Evolutionary conservation across 169 alveolate genomes (phyloP).

Genomic region (Plasmodium sp.): DNA sequence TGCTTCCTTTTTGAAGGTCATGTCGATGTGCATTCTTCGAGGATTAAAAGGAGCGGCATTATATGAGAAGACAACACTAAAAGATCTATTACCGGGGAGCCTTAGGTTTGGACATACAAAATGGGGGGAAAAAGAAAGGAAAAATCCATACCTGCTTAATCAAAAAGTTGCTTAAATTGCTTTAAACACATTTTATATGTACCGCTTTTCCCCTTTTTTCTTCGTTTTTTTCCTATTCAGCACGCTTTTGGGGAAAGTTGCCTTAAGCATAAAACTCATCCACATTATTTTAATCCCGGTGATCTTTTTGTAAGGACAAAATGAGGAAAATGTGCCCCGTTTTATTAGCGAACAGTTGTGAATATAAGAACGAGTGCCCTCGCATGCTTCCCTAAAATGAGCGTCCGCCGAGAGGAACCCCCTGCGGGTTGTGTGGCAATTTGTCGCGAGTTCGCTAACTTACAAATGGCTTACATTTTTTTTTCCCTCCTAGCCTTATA

Average conservation of each 20-base stretch:
- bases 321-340: not conserved
- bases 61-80: conserved; percentile 6
- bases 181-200: not conserved
- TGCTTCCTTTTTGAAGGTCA: conserved; percentile 28
- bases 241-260: not conserved
- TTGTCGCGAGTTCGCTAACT: not conserved
- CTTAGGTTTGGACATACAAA: conserved; percentile 7
- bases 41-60: conserved; percentile 54
- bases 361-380: not conserved
- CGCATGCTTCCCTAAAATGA: not conserved
- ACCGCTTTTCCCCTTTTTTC: not conserved
- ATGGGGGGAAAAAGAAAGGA: not conserved
- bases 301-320: conserved; percentile 25
- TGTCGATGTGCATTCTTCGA: conserved; percentile 30
- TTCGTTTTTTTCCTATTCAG: conserved; percentile 11
- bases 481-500: conserved; percentile 6
- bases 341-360: not conserved
- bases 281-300: conserved; percentile 3
- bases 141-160: not conserved
- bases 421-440: not conserved
- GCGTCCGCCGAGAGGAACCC: not conserved
- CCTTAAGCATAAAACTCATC: conserved; percentile 1
- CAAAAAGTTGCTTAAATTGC: not conserved
- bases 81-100: conserved; percentile 21
- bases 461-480: not conserved